A percentile compares a stretch with the other conserved stretches of the same genome.
These are phyloP conservation scores for Fragaria iinumae DNA, from an alignment of 306 rosid genomes.

Conservation along the genomic window DNA sequence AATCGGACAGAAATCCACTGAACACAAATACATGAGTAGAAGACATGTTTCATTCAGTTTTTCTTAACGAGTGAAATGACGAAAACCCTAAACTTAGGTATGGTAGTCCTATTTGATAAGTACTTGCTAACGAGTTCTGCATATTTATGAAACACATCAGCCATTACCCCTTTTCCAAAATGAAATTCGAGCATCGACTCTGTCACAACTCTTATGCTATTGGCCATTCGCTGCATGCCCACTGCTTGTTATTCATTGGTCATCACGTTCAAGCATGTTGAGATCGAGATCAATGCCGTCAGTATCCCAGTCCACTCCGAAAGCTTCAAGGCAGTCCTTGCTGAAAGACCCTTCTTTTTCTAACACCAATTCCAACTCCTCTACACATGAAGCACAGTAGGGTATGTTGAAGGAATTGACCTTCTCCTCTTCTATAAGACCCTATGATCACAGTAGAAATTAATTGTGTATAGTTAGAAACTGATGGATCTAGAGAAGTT, in stretches of 20 bases:
- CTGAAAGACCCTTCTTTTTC: slow-evolving; percentile 66
- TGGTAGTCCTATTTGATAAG: slow-evolving; percentile 23
- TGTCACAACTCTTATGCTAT: slow-evolving; percentile 58
- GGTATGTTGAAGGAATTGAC: slow-evolving; percentile 68
- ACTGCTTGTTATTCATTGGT: slow-evolving; percentile 4
- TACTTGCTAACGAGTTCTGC: slow-evolving; percentile 38
- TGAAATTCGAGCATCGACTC: slow-evolving; percentile 70
- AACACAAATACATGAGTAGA: no score
- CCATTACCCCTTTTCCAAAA: slow-evolving; percentile 51
- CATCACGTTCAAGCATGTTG: no score
- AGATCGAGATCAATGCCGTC: no score
- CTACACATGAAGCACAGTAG: slow-evolving; percentile 58
- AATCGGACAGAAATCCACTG: no score
- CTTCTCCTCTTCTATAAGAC: slow-evolving; percentile 53
- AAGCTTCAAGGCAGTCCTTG: slow-evolving; percentile 32
- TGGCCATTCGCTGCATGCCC: slow-evolving; percentile 46
- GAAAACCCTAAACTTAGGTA: slow-evolving; percentile 46
- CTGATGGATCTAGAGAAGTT: no score
- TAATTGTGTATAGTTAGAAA: background rate
- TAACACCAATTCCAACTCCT: slow-evolving; percentile 36
- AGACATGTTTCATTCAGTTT: no score
- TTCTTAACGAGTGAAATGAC: slow-evolving; percentile 38
- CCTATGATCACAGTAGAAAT: slow-evolving; percentile 25
- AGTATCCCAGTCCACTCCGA: slow-evolving; percentile 26
- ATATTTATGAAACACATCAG: slow-evolving; percentile 40